A percentile compares a stretch with the other conserved stretches of the same genome.
Evolutionary conservation across 257 asterid species (phyloP).

Genomic region (Forsythia suspensa): DNA sequence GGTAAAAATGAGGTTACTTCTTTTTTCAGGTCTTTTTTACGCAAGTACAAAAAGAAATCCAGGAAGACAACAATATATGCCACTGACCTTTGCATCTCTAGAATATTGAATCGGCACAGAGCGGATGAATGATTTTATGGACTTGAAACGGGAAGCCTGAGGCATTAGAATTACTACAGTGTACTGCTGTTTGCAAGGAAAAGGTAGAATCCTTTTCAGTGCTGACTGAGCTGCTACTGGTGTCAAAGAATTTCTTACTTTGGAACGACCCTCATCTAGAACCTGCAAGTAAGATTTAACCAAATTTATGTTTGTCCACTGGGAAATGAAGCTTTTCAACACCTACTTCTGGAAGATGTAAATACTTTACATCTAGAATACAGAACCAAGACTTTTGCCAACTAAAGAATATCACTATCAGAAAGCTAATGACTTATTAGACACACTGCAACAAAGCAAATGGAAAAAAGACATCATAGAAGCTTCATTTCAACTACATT

Average conservation of each 20-base stretch:
- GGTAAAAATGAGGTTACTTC: background rate
- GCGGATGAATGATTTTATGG: slow-evolving; percentile 48
- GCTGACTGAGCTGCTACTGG: slow-evolving; percentile 77
- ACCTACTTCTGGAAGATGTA: background rate
- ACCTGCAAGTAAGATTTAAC: slow-evolving; percentile 44
- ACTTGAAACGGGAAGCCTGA: slow-evolving; percentile 59
- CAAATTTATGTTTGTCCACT: slow-evolving; percentile 16
- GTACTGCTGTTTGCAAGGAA: slow-evolving; percentile 87
- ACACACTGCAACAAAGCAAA: background rate
- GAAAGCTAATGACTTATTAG: background rate
- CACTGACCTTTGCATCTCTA: slow-evolving; percentile 72
- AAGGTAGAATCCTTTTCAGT: slow-evolving; percentile 71
- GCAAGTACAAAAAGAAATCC: background rate
- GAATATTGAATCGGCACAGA: slow-evolving; percentile 31
- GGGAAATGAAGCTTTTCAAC: background rate
- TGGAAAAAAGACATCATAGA: background rate
- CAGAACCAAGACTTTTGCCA: background rate
- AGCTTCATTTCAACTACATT: background rate
- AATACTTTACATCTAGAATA: background rate
- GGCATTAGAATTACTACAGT: slow-evolving; percentile 95
- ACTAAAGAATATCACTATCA: background rate
- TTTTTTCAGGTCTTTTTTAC: background rate
- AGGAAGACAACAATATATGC: background rate
- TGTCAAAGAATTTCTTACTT: slow-evolving; percentile 58
- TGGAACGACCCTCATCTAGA: slow-evolving; percentile 74